A percentile compares a stretch with the other conserved stretches of the same genome.
Conservation (phyloP, 129 eudicot genomes). For the Artemisia argyi region DNA sequence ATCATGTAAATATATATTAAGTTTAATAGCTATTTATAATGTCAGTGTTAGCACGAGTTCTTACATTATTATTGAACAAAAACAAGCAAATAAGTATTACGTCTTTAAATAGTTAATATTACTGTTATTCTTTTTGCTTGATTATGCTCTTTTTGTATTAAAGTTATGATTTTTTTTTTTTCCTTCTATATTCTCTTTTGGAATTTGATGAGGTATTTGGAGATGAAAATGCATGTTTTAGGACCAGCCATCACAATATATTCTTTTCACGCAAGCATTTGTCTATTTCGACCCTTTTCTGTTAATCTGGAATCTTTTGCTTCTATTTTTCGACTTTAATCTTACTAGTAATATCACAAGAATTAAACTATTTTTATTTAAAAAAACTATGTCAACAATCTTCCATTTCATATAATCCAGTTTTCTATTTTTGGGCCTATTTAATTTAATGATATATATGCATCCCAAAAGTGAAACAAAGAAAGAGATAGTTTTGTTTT, state of each 20-base stretch:
- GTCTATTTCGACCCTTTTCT: slow-evolving; percentile 5
- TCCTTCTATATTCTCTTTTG: neutral
- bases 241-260: slow-evolving; percentile 28
- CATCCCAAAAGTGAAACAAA: too few species aligned
- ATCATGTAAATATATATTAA: too few species aligned
- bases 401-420: neutral
- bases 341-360: neutral
- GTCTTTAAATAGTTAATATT: neutral
- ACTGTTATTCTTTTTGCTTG: neutral
- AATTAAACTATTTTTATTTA: too few species aligned
- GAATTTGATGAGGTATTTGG: slow-evolving; percentile 6
- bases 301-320: slow-evolving; percentile 29
- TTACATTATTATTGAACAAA: too few species aligned
- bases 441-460: neutral
- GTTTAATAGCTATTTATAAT: too few species aligned
- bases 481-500: too few species aligned
- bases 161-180: neutral
- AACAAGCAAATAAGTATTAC: too few species aligned
- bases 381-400: neutral
- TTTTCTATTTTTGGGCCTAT: neutral
- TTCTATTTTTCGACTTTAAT: slow-evolving; percentile 1
- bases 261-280: slow-evolving; percentile 25
- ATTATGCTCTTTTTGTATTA: neutral
- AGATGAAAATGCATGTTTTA: slow-evolving; percentile 14
- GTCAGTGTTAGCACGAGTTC: too few species aligned